These are phyloP conservation scores for Musa beccarii DNA, from an alignment of 176 grass and related monocot species.

Conservation along the genomic window DNA sequence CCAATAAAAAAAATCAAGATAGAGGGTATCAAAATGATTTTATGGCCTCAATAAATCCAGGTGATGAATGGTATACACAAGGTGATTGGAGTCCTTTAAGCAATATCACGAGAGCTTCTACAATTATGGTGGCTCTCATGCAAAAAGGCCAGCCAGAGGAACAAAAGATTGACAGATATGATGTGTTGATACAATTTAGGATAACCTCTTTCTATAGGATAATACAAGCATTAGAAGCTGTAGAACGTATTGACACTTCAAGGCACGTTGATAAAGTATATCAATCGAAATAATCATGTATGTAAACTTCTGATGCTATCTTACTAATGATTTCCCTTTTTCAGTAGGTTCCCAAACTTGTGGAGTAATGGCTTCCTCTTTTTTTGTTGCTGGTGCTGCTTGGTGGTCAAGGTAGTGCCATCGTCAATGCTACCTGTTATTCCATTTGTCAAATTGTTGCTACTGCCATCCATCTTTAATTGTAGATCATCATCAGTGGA, in stretches of 20 bases:
- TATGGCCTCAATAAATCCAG: too few relatives aligned
- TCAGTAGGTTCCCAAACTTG: conserved; percentile 81
- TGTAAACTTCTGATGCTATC: neutral
- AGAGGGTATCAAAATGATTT: too few relatives aligned
- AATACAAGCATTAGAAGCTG: neutral
- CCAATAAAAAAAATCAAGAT: too few relatives aligned
- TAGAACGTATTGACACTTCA: neutral
- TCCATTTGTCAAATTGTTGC: conserved; percentile 32
- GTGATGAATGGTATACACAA: too few relatives aligned
- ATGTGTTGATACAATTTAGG: neutral
- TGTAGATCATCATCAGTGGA: conserved; percentile 11
- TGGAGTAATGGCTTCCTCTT: conserved; percentile 76
- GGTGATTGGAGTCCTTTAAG: too few relatives aligned
- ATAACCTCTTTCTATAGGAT: neutral
- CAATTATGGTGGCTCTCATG: neutral
- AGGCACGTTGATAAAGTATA: neutral
- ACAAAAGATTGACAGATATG: neutral
- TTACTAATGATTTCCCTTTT: conserved; percentile 42
- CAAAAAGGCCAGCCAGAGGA: neutral
- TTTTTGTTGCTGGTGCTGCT: conserved; percentile 43
- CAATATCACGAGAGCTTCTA: neutral
- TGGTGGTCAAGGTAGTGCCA: conserved; percentile 27
- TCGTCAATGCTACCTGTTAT: conserved; percentile 24
- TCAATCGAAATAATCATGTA: neutral
- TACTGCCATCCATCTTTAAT: conserved; percentile 40